Conservation (phyloP, 106 monocot species). For the Triglochin maritima region DNA sequence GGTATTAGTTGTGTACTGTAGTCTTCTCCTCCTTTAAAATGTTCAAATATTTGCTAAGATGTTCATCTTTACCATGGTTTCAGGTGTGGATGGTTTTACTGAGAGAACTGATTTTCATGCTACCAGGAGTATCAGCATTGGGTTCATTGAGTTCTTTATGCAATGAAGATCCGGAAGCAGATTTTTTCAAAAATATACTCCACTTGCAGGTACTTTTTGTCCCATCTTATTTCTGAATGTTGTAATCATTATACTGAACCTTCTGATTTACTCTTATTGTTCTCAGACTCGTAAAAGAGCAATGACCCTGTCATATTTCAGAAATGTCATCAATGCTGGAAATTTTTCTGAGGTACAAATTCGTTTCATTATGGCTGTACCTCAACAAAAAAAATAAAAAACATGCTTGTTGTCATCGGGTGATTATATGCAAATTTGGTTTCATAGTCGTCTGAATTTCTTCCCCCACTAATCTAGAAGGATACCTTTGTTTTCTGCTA, state of each 20-base stretch:
- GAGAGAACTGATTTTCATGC: constrained; percentile 57
- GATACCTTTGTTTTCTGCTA: no score
- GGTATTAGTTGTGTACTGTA: constrained; percentile 12
- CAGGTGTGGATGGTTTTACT: constrained; percentile 85
- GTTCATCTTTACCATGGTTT: constrained; percentile 2
- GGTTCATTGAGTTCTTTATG: constrained; percentile 42
- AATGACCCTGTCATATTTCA: constrained; percentile 67
- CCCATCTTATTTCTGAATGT: neutral
- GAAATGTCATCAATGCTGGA: constrained; percentile 34
- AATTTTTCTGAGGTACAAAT: constrained; percentile 59
- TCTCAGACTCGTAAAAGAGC: constrained; percentile 53
- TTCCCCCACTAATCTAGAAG: no score
- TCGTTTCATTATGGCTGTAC: neutral
- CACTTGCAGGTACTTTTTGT: constrained; percentile 70
- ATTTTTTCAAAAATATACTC: constrained; percentile 88
- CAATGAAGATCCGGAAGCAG: constrained; percentile 63
- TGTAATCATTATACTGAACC: no score
- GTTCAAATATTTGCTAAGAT: neutral
- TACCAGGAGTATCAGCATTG: constrained; percentile 41
- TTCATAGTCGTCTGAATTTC: no score
- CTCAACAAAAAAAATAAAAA: neutral
- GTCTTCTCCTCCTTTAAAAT: neutral
- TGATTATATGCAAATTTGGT: no score
- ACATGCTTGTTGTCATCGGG: no score
- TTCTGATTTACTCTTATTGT: neutral